Evolutionary conservation across 78 protist species (phyloP).

Genomic region (Dictyostelium purpureum): DNA sequence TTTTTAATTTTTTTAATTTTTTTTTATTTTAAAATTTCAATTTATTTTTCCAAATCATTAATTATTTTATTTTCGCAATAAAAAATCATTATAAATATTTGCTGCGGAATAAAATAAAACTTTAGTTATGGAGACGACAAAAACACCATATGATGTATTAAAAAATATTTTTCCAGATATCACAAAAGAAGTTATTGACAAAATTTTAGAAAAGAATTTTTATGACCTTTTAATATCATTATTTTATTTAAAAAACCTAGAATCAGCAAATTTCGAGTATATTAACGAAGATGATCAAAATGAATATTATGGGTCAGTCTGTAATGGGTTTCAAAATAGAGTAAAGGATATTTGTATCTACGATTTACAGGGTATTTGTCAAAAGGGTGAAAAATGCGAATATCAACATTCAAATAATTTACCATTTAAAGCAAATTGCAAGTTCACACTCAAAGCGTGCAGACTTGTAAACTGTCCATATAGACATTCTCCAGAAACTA

Average conservation of each 20-base stretch:
- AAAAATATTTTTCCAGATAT: neutral
- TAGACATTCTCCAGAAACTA: conserved; percentile 2
- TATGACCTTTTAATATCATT: neutral
- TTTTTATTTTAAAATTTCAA: too few relatives aligned
- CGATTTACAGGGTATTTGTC: neutral
- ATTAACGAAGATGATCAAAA: neutral
- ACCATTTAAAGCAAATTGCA: conserved; percentile 11
- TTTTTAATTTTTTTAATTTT: too few relatives aligned
- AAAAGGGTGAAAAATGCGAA: neutral
- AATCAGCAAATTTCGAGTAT: neutral
- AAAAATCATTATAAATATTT: too few relatives aligned
- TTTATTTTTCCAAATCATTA: too few relatives aligned
- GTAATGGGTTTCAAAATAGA: neutral
- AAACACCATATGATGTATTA: neutral
- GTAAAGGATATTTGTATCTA: neutral
- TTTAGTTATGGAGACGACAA: too few relatives aligned
- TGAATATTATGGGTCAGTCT: neutral
- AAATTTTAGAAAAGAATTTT: neutral
- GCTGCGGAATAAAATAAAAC: too few relatives aligned
- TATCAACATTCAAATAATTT: conserved; percentile 4
- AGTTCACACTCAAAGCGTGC: neutral
- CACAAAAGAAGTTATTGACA: neutral
- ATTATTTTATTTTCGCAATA: too few relatives aligned
- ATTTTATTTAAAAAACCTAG: neutral
- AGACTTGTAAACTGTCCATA: conserved; percentile 18